A percentile compares a stretch with the other conserved stretches of the same genome.
Evolutionary conservation across 805 yeast genomes (phyloP).

Genomic region (Komagataella pseudopastoris): DNA sequence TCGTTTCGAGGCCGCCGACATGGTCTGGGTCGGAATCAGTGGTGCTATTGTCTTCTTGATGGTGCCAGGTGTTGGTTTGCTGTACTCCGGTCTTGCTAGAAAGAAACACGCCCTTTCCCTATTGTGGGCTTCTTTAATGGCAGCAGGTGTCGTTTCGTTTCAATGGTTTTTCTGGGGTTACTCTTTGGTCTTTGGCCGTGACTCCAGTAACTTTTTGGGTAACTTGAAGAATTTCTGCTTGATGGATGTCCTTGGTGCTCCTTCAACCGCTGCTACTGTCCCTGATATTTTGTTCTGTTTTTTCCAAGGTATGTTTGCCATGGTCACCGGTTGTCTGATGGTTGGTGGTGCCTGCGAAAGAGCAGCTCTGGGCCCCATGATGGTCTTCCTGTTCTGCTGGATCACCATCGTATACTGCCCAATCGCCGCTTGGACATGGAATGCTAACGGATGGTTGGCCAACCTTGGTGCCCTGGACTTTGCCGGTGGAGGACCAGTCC

Average conservation of each 20-base stretch:
- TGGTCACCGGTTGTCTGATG: conserved; percentile 85
- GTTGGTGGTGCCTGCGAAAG: conserved; percentile 98
- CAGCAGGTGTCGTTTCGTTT: conserved; percentile 68
- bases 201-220: conserved; percentile 50
- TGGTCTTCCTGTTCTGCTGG: conserved; percentile 90
- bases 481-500: conserved; percentile 99
- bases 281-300: conserved; percentile 87
- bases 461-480: conserved; percentile 80
- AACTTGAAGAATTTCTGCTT: conserved; percentile 70
- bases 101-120: conserved; percentile 92
- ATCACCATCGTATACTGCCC: conserved; percentile 93
- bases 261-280: conserved; percentile 49
- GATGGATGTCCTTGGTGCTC: conserved; percentile 72
- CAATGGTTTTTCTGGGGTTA: conserved; percentile 99
- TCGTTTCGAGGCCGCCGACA: conserved; percentile 60
- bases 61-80: conserved; percentile 91
- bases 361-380: conserved; percentile 92
- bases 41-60: conserved; percentile 83
- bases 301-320: conserved; percentile 96
- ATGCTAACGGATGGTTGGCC: conserved; percentile 81
- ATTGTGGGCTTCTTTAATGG: conserved; percentile 89
- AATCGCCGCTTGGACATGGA: conserved; percentile 97
- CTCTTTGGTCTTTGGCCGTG: conserved; percentile 60
- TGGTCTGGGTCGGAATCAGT: conserved; percentile 77
- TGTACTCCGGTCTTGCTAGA: conserved; percentile 88